Percentiles rank a stretch among this genome's conserved stretches.
These are phyloP conservation scores for Jamesozyma spencerorum DNA, from an alignment of 805 yeast genomes.

Conservation along the genomic window DNA sequence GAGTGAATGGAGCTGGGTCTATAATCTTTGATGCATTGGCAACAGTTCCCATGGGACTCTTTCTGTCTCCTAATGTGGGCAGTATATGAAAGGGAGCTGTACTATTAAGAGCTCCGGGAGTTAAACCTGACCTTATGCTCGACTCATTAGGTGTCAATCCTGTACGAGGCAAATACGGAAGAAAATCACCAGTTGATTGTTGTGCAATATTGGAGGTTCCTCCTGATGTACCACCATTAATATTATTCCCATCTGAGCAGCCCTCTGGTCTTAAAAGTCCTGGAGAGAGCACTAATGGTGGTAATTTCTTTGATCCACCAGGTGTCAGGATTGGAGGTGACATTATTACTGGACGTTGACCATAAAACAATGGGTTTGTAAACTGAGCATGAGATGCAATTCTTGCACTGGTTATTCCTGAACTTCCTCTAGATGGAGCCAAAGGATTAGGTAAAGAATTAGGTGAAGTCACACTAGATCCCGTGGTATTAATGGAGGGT, in stretches of 20 bases:
- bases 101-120: slow-evolving; percentile 44
- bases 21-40: background rate
- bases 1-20: background rate
- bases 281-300: slow-evolving; percentile 30
- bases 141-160: slow-evolving; percentile 76
- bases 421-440: background rate
- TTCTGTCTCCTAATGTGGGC: slow-evolving; percentile 9
- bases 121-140: slow-evolving; percentile 57
- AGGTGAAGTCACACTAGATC: background rate
- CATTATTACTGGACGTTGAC: slow-evolving; percentile 15
- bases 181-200: slow-evolving; percentile 2
- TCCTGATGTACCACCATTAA: background rate
- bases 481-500: slow-evolving; percentile 2
- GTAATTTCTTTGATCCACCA: slow-evolving; percentile 47
- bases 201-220: too few relatives aligned
- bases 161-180: slow-evolving; percentile 30
- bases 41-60: background rate
- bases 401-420: background rate
- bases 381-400: background rate
- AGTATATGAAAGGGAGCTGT: slow-evolving; percentile 3
- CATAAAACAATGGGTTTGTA: slow-evolving; percentile 4
- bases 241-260: background rate
- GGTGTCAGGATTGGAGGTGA: slow-evolving; percentile 46
- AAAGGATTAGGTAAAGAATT: background rate
- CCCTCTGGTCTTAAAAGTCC: background rate